Base-by-base conservation (phyloP, 441 rosid species). In the Euphorbia corollata region DNA sequence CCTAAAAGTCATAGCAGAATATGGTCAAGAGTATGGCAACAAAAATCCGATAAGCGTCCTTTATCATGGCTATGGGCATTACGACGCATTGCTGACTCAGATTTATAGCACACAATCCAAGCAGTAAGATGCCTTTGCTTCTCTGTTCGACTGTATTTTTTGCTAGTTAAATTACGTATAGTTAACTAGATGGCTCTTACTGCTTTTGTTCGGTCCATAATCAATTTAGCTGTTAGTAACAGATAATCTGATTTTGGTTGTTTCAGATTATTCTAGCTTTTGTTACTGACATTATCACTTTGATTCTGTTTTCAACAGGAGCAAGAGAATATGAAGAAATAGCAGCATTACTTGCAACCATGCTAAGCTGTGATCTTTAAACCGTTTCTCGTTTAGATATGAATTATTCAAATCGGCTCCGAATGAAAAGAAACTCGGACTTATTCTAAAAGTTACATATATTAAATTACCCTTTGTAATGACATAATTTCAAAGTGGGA, bases 11-110 rank as follows among this genome's bases (percentile, higher is more conserved):
- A 78, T 88, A 64, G 85, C 91, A 0, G 86, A 86, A 74, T 88
- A 88, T 57, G 94, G 94, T 65, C 87, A 72, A 71, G 87, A 84
- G 65, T 84, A 88, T 56, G 84, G 85, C 34, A 73, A 45, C 55
- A 86, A 81, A 58, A 75, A 82, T 73, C 87, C 91, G 8, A 68
- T 86, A 12, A 71, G 82, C 34, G 89, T 88, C 55, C 76, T 86
- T 69, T 88, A 88, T 71, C 76, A 82, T 68, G 86, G 89, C 6
- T 79, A 82, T 61, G 91, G 94, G 55, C 91, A 88, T 71, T 86
- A 83, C 43, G 94, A 84, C 72, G 81, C 79, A 23, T 72, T 84
- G 80, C 74, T 50, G 65, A 58, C 59, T 70, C 73, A 78, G 59
- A 66, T 41, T 7, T 65, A 58, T 59, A 64, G 65, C 67, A 56